Evolutionary conservation across 225 moss, liverwort and hornwort genomes (phyloP), one percentile per base, ranked within the genome.

Genomic region (Asterella californica): DNA sequence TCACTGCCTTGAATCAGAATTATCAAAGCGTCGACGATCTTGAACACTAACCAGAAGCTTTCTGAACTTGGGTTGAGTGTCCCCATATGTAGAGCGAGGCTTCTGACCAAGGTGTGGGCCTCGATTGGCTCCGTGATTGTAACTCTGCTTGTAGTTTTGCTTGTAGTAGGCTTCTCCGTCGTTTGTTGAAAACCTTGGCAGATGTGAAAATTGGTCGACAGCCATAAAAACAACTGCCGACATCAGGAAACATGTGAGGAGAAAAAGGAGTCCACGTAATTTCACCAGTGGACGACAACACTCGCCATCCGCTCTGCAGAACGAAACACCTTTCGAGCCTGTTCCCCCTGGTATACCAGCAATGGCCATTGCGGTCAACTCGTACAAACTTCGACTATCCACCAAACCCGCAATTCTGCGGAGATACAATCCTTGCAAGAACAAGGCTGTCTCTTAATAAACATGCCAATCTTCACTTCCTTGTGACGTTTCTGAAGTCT

Each of bases 71-170:
- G 47, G 45, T 49, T 72, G 72, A 49, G 12, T 72, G 72, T 72
- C 48, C 0, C 27, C 72, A 25, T 70, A 42, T 8, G 21, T 25
- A 10, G 70, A 70, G 49, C 72, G 72, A n/a, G 72, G 72, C 49
- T 72, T 72, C 72, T 72, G 72, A 24, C 72, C 72, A n/a, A 72
- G 49, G 49, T 72, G 72, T 27, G 72, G 72, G 48, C 49, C 72
- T 48, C 72, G 72, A 49, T 70, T 70, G 21, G 69, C 69, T 45
- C 69, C 69, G 69, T 70, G 69, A 22, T 70, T 70, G 42, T 70
- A 70, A 70, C 22, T 70, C 33, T 70, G 69, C 42, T 70, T 70
- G 36, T 71, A 48, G 37, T 8, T 68, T 36, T 68, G 68, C 36
- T 68, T 38, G 38, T 49, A n/a, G 37, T 46, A 72, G 15, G 46